Conservation (phyloP, 163 green algal genomes). For the Coccomyxa subellipsoidea region DNA sequence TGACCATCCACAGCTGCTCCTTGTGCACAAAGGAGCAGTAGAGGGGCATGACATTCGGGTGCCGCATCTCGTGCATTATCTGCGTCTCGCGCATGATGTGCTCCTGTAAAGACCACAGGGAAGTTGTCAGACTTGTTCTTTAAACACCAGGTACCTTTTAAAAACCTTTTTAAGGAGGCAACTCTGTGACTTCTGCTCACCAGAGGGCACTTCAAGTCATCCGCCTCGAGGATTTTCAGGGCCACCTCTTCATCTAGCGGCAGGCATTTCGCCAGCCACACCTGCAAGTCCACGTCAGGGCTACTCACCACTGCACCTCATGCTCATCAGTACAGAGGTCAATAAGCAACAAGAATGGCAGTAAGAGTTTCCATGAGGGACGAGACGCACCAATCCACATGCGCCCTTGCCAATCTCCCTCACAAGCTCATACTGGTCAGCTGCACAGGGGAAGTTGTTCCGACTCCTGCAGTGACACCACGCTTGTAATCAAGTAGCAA, state of each 20-base stretch:
- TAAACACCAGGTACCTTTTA: neutral
- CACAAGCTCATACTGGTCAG: conserved; percentile 69
- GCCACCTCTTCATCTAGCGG: conserved; percentile 73
- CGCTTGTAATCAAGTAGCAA: neutral
- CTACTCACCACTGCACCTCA: neutral
- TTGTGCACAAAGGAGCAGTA: conserved; percentile 77
- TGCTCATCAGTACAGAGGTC: too few relatives aligned
- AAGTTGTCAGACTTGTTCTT: neutral
- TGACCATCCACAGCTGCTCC: conserved; percentile 87
- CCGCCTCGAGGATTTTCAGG: conserved; percentile 93
- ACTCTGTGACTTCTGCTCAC: conserved; percentile 26
- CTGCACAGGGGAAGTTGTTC: conserved; percentile 9
- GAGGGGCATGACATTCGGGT: conserved; percentile 83
- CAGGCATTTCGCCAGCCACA: conserved; percentile 71
- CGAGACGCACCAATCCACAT: neutral
- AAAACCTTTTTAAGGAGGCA: neutral
- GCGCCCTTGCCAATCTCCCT: conserved; percentile 80
- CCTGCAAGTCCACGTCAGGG: conserved; percentile 37
- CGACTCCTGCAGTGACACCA: neutral
- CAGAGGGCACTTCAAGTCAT: conserved; percentile 80
- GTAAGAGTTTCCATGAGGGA: too few relatives aligned
- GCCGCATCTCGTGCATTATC: conserved; percentile 78
- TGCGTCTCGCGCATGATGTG: conserved; percentile 80
- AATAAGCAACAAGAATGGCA: too few relatives aligned
- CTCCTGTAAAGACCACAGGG: conserved; percentile 19